Evolutionary conservation across 306 rosid genomes (phyloP).

Genomic region (Quercus gilva): DNA sequence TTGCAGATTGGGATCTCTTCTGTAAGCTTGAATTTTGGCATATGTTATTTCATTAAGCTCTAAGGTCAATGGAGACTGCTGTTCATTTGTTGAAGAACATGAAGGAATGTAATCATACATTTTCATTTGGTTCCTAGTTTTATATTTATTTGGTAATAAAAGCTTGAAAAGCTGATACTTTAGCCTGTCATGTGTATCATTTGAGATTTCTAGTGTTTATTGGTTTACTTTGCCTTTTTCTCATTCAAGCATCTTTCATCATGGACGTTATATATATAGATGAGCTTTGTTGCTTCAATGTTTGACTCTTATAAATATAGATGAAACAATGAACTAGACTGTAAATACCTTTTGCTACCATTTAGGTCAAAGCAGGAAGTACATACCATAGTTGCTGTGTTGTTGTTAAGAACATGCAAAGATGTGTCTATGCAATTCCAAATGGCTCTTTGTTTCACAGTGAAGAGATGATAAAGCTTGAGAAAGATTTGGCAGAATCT

Average conservation of each 20-base stretch:
- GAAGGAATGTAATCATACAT: neutral
- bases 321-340: conserved; percentile 18
- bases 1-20: neutral
- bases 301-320: conserved; percentile 14
- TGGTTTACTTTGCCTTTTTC: neutral
- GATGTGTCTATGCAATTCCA: conserved; percentile 90
- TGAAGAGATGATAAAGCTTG: conserved; percentile 61
- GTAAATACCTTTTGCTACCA: conserved; percentile 23
- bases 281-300: neutral
- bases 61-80: neutral
- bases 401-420: conserved; percentile 81
- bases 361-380: conserved; percentile 75
- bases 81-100: neutral
- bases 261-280: neutral
- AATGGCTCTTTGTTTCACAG: conserved; percentile 38
- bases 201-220: neutral
- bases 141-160: neutral
- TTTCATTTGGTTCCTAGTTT: neutral
- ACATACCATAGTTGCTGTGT: conserved; percentile 85
- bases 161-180: neutral
- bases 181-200: neutral
- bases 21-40: neutral
- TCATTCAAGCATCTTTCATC: neutral
- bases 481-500: conserved; percentile 61
- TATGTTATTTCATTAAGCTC: neutral